Base-by-base conservation (phyloP, 257 asterid genomes). In the Ocimum tenuiflorum region DNA sequence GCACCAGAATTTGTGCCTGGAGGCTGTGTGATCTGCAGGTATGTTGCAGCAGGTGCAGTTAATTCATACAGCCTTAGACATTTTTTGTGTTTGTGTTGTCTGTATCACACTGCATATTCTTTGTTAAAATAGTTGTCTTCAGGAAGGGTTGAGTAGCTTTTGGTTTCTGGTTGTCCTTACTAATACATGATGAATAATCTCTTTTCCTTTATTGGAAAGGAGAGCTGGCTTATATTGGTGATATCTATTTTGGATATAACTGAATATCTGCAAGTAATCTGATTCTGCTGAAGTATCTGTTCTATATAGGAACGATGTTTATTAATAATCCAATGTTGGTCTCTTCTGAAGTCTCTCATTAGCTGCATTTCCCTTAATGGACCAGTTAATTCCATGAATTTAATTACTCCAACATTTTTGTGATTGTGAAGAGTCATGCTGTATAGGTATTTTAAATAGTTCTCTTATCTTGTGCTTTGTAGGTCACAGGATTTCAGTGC, bases 11-110 rank as follows among this genome's bases (percentile, higher is more conserved):
- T 71, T 59, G 95, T 80, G 78, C 83, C 89, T 59, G 97, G 99
- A 65, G 99, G 97, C 38, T 94, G 99, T 82, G 85, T 85, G 75
- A 84, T 91, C 71, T 94, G 99, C 97, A 94, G 99, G 99, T 94
- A 46, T 60, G 85, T 65, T 77, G 65, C 64, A 8, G 57, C 56
- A 50, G 10, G 60, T 66, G 14, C 61, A 18, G 41, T 70, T 60
- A 27, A 12, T 49, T 62, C 3, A 8, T 24, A 27, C 46, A 45
- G 24, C 13, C 23, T 11, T 49, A n/a, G 31, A 31, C 46, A 3
- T 19, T 35, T 57, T n/a, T n/a, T 66, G 11, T 8, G 20, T 67
- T 55, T 54, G 20, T 7, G 33, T 22, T 76, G 14, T 14, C 35
- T 29, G 11, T 19, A 9, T 60, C 23, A 19, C 35, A 52, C 31